Base-by-base conservation (phyloP, 2,329 filamentous ascomycete genomes). In the Aureobasidium lini region DNA sequence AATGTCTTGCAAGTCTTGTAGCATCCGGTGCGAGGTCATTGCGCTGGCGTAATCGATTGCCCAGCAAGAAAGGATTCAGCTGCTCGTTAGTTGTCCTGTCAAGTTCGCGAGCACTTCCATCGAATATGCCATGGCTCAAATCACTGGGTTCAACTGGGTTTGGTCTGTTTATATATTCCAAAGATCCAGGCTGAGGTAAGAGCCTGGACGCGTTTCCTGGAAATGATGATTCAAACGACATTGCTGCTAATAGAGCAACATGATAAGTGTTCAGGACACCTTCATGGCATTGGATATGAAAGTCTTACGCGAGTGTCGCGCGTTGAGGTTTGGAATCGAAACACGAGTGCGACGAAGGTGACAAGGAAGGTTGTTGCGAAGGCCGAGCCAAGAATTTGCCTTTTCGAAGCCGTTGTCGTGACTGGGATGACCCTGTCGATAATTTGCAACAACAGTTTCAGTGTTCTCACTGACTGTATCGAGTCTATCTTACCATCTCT, bases 101-200 rank as follows among this genome's bases (percentile, higher is more conserved):
- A 7, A 70, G 60, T 29, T 68, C 65, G 7, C 67, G 62, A 29
- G 68, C 34, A 40, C 54, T 57, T 44, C 54, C 66, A 57, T 67
- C 66, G 56, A 71, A 70, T 13, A 70, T 61, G 42, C 69, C 69
- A 61, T 72, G 69, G 52, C 65, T 68, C 13, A 62, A 44, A 5
- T 64, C 60, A 39, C 70, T 68, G 2, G 71, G 71, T 62, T 73
- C 70, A 7, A 73, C 66, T 1, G 71, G 71, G 53, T 72, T 73
- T 1, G 71, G 71, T 9, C 68, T 64, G 52, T 70, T 71, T 63
- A 71, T 72, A 32, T 62, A 64, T 29, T 64, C 63, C n/a, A 64
- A 47, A 32, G 54, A 57, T 48, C 54, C 54, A 23, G 54, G 54
- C 13, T 57, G 54, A 40, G 52, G 52, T 15, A 44, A 40, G 7